Percentiles rank a stretch among this genome's conserved stretches.
These are phyloP conservation scores for Suillus sp. DNA, from an alignment of 768 basidiomycete genomes.

Conservation along the genomic window DNA sequence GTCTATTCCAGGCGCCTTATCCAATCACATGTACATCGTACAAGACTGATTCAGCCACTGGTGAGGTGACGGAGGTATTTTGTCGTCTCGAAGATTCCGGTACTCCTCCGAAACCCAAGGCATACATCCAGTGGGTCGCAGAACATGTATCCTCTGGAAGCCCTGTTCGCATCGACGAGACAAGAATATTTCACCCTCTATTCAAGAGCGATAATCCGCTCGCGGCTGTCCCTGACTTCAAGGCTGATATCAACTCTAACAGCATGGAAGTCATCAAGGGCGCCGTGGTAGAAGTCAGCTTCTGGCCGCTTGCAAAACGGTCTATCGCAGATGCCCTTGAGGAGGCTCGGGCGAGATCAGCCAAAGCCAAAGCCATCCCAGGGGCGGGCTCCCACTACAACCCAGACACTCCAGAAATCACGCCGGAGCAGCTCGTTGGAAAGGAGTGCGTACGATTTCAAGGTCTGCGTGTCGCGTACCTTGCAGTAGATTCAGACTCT, in stretches of 20 bases:
- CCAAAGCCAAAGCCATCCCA: conserved; percentile 54
- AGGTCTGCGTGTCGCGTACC: conserved; percentile 93
- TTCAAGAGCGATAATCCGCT: conserved; percentile 94
- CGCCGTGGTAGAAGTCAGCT: conserved; percentile 86
- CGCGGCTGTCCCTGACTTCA: conserved; percentile 69
- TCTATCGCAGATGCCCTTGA: conserved; percentile 63
- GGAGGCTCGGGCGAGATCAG: conserved; percentile 65
- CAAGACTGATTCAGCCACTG: conserved; percentile 71
- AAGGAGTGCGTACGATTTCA: conserved; percentile 97
- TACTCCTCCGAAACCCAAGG: conserved; percentile 76
- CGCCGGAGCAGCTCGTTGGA: conserved; percentile 75
- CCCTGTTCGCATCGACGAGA: conserved; percentile 86
- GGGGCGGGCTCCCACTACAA: conserved; percentile 33
- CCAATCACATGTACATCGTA: conserved; percentile 94
- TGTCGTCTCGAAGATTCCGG: conserved; percentile 77
- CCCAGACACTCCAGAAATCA: conserved; percentile 69
- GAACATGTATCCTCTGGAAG: conserved; percentile 76
- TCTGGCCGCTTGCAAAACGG: conserved; percentile 79
- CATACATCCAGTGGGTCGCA: conserved; percentile 97
- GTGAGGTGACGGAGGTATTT: conserved; percentile 76
- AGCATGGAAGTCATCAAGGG: conserved; percentile 79
- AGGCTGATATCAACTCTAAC: conserved; percentile 78
- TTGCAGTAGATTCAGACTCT: conserved; percentile 88
- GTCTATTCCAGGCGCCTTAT: conserved; percentile 89
- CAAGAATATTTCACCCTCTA: conserved; percentile 87